A percentile compares a stretch with the other conserved stretches of the same genome.
These are phyloP conservation scores for Calonectria honghensis DNA, from an alignment of 2,329 filamentous ascomycete genomes.

Conservation along the genomic window DNA sequence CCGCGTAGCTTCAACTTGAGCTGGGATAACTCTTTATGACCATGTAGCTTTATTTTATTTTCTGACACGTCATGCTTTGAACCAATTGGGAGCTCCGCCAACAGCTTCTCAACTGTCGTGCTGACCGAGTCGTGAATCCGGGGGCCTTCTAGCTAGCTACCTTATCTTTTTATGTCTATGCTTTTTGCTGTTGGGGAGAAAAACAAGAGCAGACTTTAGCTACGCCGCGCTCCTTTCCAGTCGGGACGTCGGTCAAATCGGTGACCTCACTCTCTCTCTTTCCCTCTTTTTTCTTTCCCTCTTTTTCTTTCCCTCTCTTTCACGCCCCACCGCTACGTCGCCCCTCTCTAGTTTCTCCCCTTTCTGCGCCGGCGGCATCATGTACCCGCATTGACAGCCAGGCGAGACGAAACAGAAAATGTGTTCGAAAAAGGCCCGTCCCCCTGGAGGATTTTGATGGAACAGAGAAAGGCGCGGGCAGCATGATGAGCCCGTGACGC, in stretches of 20 bases:
- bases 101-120: slow-evolving; percentile 7
- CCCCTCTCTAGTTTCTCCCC: not conserved
- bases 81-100: slow-evolving; percentile 10
- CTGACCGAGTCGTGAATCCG: not conserved
- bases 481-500: slow-evolving; percentile 5
- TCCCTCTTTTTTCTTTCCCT: not conserved
- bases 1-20: not conserved
- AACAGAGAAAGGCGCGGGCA: not conserved
- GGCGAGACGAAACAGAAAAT: slow-evolving; percentile 4
- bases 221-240: slow-evolving; percentile 11
- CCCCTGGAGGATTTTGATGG: slow-evolving; percentile 4
- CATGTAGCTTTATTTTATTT: not conserved
- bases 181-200: not conserved
- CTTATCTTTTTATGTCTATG: not conserved
- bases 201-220: slow-evolving; percentile 16
- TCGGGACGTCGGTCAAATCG: not conserved
- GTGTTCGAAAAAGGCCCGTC: slow-evolving; percentile 14
- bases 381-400: slow-evolving; percentile 20
- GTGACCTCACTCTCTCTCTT: not conserved
- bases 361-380: slow-evolving; percentile 6
- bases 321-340: too few relatives aligned
- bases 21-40: not conserved
- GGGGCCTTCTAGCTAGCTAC: not conserved
- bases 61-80: not conserved
- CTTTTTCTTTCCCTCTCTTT: not conserved